Base-by-base conservation (phyloP, 2,329 filamentous ascomycete species). In the Colletotrichum aenigma region DNA sequence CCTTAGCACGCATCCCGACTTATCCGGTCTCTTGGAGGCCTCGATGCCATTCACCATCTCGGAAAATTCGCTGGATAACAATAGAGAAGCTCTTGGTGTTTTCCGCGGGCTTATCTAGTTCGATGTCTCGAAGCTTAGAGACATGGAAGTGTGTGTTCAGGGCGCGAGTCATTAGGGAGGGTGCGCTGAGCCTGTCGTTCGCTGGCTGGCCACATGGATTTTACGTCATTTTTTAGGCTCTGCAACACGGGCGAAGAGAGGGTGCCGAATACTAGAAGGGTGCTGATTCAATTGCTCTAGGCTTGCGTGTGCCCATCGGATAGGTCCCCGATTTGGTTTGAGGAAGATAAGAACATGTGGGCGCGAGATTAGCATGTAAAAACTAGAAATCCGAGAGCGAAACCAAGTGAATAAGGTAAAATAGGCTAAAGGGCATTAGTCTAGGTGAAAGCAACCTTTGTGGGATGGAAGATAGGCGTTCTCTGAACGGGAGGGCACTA, bases 1-100 rank as follows among this genome's bases (percentile, higher is more conserved):
- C 70, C 74, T 76, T 74, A 76, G 74, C 74, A 76, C 55, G 30
- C 56, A 38, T 73, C 30, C 74, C 74, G 74, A 43, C 56, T 74
- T 76, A 76, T 34, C 74, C 74, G 74, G 18, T 4, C 18, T 43
- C 61, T 43, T 52, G 21, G n/a, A 24, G 26, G 9, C 4, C 13
- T 55, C 24, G 15, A 7, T 21, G 5, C 3, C 24, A 6, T 43
- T 68, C 66, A 26, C 30, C 10, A 68, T 68, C n/a, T 38, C 9
- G 21, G 10, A 13, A 60, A 60, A 26, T 13, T 8, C 8, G 13
- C 52, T 7, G n/a, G 18, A 16, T 9, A 16, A 0, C n/a, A 16
- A 7, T 15, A 6, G 16, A 43, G 21, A 38, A 38, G 12, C 28
- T 36, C 55, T 30, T 32, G n/a, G 62, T 28, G 24, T 66, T 10